A percentile compares a stretch with the other conserved stretches of the same genome.
phyloP scores from a whole-genome alignment of 352 stramenopile genomes.

The Phytophthora chlamydospora region DNA sequence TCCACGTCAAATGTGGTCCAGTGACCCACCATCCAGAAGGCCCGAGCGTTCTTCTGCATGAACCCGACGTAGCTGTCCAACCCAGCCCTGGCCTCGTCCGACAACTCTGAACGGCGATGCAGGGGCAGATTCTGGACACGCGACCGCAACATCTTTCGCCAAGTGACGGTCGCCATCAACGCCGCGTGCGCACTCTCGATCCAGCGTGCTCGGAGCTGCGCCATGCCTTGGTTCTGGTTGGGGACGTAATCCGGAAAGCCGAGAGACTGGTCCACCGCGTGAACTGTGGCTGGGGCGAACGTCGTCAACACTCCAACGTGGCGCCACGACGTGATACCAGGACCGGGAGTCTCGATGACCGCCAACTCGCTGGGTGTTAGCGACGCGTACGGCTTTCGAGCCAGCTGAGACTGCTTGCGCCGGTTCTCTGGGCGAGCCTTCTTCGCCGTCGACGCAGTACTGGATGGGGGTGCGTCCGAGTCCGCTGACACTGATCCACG shows the following conservation, averaged over 20 bases:
- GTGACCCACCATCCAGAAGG: neutral
- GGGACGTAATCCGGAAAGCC: neutral
- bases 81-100: neutral
- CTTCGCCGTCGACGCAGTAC: too few relatives aligned
- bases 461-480: too few relatives aligned
- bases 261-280: neutral
- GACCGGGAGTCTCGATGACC: too few relatives aligned
- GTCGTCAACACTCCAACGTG: too few relatives aligned
- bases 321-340: too few relatives aligned
- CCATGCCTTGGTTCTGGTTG: neutral
- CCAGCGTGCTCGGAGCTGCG: neutral
- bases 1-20: neutral
- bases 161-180: neutral
- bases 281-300: too few relatives aligned
- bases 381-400: too few relatives aligned
- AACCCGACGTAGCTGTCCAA: neutral
- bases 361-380: too few relatives aligned
- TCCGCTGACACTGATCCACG: neutral
- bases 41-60: neutral
- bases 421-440: too few relatives aligned
- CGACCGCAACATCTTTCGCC: neutral
- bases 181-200: neutral
- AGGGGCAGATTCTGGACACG: neutral
- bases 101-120: neutral
- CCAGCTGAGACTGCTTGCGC: too few relatives aligned